These are phyloP conservation scores for Cyberlindnera amylophila DNA, from an alignment of 805 yeast genomes.

Conservation along the genomic window DNA sequence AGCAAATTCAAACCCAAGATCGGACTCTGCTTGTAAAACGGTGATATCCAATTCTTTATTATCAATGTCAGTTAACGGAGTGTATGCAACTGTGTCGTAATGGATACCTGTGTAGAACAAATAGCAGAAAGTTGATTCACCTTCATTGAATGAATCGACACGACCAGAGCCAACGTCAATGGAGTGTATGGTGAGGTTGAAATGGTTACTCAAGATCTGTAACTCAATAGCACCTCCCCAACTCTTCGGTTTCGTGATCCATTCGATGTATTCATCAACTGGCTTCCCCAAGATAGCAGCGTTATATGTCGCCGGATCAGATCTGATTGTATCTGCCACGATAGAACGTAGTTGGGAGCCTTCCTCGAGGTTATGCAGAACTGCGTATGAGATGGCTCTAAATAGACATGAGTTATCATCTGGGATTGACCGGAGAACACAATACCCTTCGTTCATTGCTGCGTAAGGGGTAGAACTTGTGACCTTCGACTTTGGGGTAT, in stretches of 20 bases:
- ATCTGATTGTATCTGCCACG: constrained; percentile 44
- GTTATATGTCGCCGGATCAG: constrained; percentile 42
- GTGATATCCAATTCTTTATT: constrained; percentile 35
- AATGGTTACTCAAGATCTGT: constrained; percentile 51
- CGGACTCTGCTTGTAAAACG: constrained; percentile 37
- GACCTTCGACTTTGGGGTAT: neutral
- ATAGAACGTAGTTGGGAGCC: constrained; percentile 47
- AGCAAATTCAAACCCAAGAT: constrained; percentile 32
- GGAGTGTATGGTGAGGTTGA: constrained; percentile 51
- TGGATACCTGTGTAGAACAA: constrained; percentile 69
- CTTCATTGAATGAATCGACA: constrained; percentile 46
- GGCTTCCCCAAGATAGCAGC: constrained; percentile 57
- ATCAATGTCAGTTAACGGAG: constrained; percentile 24
- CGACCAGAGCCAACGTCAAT: constrained; percentile 62
- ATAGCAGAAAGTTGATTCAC: constrained; percentile 40
- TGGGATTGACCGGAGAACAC: constrained; percentile 56
- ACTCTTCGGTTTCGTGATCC: constrained; percentile 57
- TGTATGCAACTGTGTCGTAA: constrained; percentile 57
- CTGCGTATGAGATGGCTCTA: constrained; percentile 56
- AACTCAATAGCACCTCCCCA: constrained; percentile 89
- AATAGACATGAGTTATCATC: constrained; percentile 80
- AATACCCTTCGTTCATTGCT: constrained; percentile 27
- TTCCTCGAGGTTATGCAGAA: constrained; percentile 39
- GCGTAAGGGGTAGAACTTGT: constrained; percentile 10
- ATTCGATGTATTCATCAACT: constrained; percentile 44